Evolutionary conservation across 202 grass and related monocot species (phyloP), one percentile per base, ranked within the genome.

Genomic region (Zoysia matrella): DNA sequence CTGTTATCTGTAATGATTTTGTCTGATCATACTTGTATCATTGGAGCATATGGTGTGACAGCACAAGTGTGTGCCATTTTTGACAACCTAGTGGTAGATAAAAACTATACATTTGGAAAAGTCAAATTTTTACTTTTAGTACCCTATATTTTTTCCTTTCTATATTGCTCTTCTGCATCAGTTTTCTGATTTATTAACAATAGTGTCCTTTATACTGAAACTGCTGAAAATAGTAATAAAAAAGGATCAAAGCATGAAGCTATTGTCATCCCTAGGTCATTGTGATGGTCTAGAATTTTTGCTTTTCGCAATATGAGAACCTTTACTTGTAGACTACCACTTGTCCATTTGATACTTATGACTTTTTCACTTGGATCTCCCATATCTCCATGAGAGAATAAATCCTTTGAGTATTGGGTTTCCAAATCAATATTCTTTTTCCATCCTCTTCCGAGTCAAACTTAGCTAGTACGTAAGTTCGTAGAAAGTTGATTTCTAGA

Each of bases 251-350:
- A 76, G 75, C 75, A 76, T 80, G 4, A 66, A 15, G 76, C 80
- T 52, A 74, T 80, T 69, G 57, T 71, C 18, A 65, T 60, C 36
- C 74, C 64, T 58, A 79, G 41, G 52, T 79, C 74, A 79, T 82
- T 47, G 53, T 75, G 69, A 86, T 70, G 56, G 36, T 80, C 11
- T 73, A 55, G 6, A 75, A 6, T 79, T 83, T 90, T 83, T 72
- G 39, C 80, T 90, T 90, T 83, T 53, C 11, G 64, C 67, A 42
- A 60, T 71, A 52, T 4, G 51, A 60, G 75, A 90, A 87, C 67
- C 88, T 86, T 79, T 87, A 60, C 84, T 83, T 87, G 60, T 63
- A 45, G 47, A 87, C 65, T 71, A 76, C 69, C 84, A 90, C 66
- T 74, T 90, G 65, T 57, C 75, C 56, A 15, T 87, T 86, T 83